phyloP scores from a whole-genome alignment of 164 flowering plant species.

The Tetracentron sinense region DNA sequence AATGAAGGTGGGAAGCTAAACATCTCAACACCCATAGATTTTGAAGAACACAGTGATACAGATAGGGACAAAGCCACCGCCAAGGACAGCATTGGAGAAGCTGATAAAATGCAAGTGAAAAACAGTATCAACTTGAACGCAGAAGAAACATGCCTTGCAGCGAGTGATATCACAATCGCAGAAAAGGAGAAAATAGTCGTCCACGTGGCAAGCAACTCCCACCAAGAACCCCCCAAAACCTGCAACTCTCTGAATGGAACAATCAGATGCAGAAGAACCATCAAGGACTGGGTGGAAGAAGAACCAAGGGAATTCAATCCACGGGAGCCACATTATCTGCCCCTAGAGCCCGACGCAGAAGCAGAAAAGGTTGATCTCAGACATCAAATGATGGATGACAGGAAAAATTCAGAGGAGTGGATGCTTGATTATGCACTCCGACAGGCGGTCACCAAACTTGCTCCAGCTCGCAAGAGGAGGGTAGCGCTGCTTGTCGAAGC shows the following conservation, averaged over 20 bases:
- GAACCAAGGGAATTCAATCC: slow-evolving; percentile 61
- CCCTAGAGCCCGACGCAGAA: slow-evolving; percentile 40
- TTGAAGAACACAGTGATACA: slow-evolving; percentile 3
- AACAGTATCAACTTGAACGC: slow-evolving; percentile 1
- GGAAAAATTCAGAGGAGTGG: slow-evolving; percentile 77
- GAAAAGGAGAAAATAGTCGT: slow-evolving; percentile 16
- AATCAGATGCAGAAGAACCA: slow-evolving; percentile 43
- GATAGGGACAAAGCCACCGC: slow-evolving; percentile 1
- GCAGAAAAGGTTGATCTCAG: slow-evolving; percentile 62
- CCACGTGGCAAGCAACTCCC: slow-evolving; percentile 12
- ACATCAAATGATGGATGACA: slow-evolving; percentile 56
- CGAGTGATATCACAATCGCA: slow-evolving; percentile 2
- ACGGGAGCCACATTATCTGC: slow-evolving; percentile 40
- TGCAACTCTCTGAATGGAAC: slow-evolving; percentile 49
- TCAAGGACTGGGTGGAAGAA: slow-evolving; percentile 43
- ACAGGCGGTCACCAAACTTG: slow-evolving; percentile 58
- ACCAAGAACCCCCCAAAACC: slow-evolving; percentile 24
- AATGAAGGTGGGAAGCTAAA: slow-evolving; percentile 9
- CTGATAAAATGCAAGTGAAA: slow-evolving; percentile 14
- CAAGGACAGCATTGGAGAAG: slow-evolving; percentile 8
- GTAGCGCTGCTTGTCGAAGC: slow-evolving; percentile 81
- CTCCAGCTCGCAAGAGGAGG: slow-evolving; percentile 62
- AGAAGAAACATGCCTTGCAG: slow-evolving; percentile 11
- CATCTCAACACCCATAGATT: slow-evolving; percentile 13
- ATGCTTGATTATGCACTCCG: slow-evolving; percentile 86